Percentiles rank a stretch among this genome's conserved stretches.
Conservation (phyloP, 2,329 filamentous ascomycete genomes). For the Ascochyta fabae region DNA sequence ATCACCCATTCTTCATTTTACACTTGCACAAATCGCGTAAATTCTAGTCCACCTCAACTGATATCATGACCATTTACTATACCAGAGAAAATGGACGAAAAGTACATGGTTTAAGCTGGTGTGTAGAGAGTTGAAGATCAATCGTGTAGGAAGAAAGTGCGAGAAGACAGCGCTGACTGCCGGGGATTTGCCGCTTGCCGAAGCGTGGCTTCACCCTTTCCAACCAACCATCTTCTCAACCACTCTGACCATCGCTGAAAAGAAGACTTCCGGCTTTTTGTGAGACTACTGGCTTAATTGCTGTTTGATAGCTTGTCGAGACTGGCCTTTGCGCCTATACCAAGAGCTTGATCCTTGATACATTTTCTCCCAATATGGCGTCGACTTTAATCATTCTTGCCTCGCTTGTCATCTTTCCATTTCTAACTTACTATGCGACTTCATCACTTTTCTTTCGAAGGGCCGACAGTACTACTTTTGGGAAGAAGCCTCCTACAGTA, state of each 20-base stretch:
- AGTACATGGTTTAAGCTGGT: too few species aligned
- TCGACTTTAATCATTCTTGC: background rate
- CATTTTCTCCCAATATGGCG: background rate
- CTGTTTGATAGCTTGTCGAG: background rate
- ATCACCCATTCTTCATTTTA: too few species aligned
- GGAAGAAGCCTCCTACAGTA: conserved; percentile 29
- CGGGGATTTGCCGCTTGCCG: conserved; percentile 11
- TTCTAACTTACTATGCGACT: conserved; percentile 33
- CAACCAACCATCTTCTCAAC: conserved; percentile 1
- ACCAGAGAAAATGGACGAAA: too few species aligned
- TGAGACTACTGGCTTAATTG: background rate
- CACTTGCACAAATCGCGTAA: too few species aligned
- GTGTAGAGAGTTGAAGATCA: too few species aligned
- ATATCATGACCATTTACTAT: too few species aligned
- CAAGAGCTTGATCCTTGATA: background rate
- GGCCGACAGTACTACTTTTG: conserved; percentile 13
- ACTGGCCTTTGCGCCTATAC: background rate
- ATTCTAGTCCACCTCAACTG: too few species aligned
- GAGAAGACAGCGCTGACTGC: background rate
- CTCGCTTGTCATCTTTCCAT: conserved; percentile 20
- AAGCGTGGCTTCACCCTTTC: conserved; percentile 4
- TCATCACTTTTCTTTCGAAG: conserved; percentile 26
- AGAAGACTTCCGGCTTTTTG: background rate
- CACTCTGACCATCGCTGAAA: background rate
- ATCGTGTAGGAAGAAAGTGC: too few species aligned